Percentiles rank a stretch among this genome's conserved stretches.
Evolutionary conservation across 1,139 yeast genomes (phyloP).

Genomic region (Hansenula lynferdii): DNA sequence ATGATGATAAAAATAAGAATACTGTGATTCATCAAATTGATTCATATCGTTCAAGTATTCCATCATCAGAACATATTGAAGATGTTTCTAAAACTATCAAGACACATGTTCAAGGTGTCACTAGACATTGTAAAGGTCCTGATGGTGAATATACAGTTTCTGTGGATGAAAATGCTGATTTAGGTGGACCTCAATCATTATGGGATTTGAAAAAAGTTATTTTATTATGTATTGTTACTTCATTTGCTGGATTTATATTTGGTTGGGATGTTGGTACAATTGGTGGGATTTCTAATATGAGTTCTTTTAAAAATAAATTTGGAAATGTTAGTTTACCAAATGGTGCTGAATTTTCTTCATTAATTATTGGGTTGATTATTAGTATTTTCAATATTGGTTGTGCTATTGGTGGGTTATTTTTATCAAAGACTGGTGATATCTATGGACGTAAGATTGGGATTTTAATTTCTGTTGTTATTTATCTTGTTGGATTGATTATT

Average conservation of each 20-base stretch:
- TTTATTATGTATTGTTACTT: slow-evolving; percentile 31
- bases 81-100: neutral
- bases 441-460: neutral
- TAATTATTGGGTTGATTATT: slow-evolving; percentile 38
- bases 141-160: no score
- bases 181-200: no score
- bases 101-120: no score
- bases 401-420: slow-evolving; percentile 53
- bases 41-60: neutral
- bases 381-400: slow-evolving; percentile 61
- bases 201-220: slow-evolving; percentile 11
- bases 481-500: slow-evolving; percentile 45
- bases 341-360: slow-evolving; percentile 28
- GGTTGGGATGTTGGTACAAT: slow-evolving; percentile 77
- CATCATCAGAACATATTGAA: neutral
- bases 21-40: no score
- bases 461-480: slow-evolving; percentile 39
- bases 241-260: slow-evolving; percentile 65
- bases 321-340: slow-evolving; percentile 18
- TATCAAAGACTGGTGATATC: slow-evolving; percentile 42
- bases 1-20: no score
- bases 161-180: no score
- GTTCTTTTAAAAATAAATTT: slow-evolving; percentile 43
- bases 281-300: slow-evolving; percentile 61
- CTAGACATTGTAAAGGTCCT: no score